Percentiles rank a stretch among this genome's conserved stretches.
Conservation (phyloP, 1,284 basidiomycete genomes). For the Boletus smithii region DNA sequence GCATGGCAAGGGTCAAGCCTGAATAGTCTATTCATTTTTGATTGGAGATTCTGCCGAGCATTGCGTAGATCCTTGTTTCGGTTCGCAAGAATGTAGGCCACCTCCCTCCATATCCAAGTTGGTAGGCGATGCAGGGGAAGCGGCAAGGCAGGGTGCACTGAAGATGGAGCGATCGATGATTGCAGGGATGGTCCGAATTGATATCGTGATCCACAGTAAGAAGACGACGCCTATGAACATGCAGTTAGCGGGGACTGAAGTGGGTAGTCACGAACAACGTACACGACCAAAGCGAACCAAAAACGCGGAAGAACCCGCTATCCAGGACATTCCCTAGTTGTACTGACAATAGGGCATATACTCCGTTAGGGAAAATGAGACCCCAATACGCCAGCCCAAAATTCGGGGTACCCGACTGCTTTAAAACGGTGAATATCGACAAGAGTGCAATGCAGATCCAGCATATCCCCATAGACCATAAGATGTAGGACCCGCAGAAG, state of each 20-base stretch:
- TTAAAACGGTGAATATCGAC: conserved; percentile 33
- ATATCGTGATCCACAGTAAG: conserved; percentile 45
- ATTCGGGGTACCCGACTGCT: conserved; percentile 27
- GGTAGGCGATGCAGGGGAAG: conserved; percentile 2
- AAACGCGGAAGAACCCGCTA: conserved; percentile 43
- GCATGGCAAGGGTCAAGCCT: neutral
- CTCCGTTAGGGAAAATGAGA: conserved; percentile 49
- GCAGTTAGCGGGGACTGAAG: conserved; percentile 5
- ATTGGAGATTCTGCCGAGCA: neutral
- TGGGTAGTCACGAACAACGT: conserved; percentile 4
- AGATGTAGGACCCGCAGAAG: conserved; percentile 40
- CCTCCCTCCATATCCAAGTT: conserved; percentile 15
- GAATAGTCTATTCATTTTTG: conserved; percentile 2
- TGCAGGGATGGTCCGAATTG: conserved; percentile 39
- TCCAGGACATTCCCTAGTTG: conserved; percentile 45
- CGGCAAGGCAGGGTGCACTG: conserved; percentile 38
- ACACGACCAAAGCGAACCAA: conserved; percentile 39
- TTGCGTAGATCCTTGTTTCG: neutral
- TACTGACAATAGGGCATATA: conserved; percentile 46
- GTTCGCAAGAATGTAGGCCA: neutral
- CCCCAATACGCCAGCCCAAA: conserved; percentile 50
- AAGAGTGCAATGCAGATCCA: conserved; percentile 42
- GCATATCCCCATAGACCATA: conserved; percentile 47
- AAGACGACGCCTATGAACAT: conserved; percentile 37
- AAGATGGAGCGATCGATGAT: conserved; percentile 45